phyloP scores from a whole-genome alignment of 148 eudicot genomes.

The Drosera capensis region DNA sequence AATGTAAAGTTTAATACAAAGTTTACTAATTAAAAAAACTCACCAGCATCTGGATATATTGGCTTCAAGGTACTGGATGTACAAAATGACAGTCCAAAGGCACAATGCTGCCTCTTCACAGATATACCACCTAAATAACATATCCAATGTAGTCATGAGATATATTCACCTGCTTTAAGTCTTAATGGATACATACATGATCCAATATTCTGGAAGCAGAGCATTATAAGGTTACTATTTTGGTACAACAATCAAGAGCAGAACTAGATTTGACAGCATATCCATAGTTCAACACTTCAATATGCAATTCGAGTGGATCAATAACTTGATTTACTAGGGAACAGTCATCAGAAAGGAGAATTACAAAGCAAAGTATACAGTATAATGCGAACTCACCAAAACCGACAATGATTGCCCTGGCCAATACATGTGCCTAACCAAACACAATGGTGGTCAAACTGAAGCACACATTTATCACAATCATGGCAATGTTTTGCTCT shows the following conservation, averaged over 20 bases:
- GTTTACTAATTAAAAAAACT: neutral
- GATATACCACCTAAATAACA: conserved; percentile 76
- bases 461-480: conserved; percentile 93
- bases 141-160: neutral
- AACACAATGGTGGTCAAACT: conserved; percentile 97
- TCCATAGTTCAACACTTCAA: no score
- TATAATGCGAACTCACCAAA: conserved; percentile 50
- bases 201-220: no score
- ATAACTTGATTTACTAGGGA: no score
- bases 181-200: no score
- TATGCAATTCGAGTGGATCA: no score
- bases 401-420: conserved; percentile 85
- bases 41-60: conserved; percentile 72
- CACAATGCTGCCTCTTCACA: conserved; percentile 72
- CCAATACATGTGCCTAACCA: conserved; percentile 99
- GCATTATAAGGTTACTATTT: no score
- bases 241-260: no score
- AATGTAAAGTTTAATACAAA: neutral
- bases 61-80: conserved; percentile 48
- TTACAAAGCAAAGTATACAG: no score
- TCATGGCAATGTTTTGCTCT: conserved; percentile 95
- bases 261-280: no score
- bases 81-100: conserved; percentile 77
- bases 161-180: no score
- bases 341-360: neutral